Conservation (phyloP, 2,329 filamentous ascomycete species). For the Penicillium hesseltinei region DNA sequence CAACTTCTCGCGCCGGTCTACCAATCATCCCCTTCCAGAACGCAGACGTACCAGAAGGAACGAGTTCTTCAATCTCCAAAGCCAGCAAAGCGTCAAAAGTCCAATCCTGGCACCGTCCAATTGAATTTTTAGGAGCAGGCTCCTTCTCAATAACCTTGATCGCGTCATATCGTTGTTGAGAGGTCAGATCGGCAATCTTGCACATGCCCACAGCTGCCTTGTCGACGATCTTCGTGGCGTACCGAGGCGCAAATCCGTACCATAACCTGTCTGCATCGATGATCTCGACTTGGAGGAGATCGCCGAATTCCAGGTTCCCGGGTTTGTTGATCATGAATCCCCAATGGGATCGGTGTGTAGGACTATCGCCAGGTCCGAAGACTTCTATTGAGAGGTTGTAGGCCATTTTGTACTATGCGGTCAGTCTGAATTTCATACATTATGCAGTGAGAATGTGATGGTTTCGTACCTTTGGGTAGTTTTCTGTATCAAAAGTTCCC, state of each 20-base stretch:
- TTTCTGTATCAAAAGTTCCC: not conserved
- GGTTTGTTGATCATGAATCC: slow-evolving; percentile 25
- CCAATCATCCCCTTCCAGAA: slow-evolving; percentile 28
- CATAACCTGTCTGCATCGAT: slow-evolving; percentile 23
- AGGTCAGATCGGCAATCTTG: slow-evolving; percentile 17
- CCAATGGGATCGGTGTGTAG: slow-evolving; percentile 27
- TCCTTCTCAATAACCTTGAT: slow-evolving; percentile 21
- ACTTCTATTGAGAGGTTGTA: slow-evolving; percentile 25
- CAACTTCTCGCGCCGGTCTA: slow-evolving; percentile 15
- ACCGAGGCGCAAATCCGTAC: slow-evolving; percentile 25
- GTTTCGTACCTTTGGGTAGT: not conserved
- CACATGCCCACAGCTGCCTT: slow-evolving; percentile 25
- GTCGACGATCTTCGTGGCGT: slow-evolving; percentile 21
- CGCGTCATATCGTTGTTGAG: slow-evolving; percentile 17
- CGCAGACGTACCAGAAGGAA: slow-evolving; percentile 22
- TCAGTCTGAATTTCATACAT: not conserved
- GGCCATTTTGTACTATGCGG: slow-evolving; percentile 3
- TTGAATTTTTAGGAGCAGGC: slow-evolving; percentile 22
- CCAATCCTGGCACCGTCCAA: slow-evolving; percentile 27
- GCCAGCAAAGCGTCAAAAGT: slow-evolving; percentile 24
- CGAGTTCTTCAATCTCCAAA: slow-evolving; percentile 28
- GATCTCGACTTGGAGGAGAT: slow-evolving; percentile 28
- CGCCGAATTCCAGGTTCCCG: slow-evolving; percentile 16
- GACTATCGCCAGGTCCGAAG: slow-evolving; percentile 24
- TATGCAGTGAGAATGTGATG: not conserved